phyloP scores from a whole-genome alignment of 73 alveolate species.

The Stentor coeruleus region DNA sequence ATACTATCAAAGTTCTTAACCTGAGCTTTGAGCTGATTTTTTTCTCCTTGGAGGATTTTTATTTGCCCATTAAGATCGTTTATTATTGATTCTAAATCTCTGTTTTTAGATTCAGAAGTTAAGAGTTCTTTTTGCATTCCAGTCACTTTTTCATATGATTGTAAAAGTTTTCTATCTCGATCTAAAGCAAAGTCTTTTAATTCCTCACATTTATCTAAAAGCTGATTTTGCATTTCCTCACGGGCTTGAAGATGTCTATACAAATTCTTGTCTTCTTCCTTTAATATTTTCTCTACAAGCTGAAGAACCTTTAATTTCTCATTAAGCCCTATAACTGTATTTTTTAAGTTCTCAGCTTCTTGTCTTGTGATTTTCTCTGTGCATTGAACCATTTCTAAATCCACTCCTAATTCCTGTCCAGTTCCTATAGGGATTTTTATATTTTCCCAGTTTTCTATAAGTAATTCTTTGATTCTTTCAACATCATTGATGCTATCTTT shows the following conservation, averaged over 20 bases:
- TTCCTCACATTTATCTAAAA: neutral
- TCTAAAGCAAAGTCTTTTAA: neutral
- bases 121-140: neutral
- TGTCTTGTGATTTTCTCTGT: too few relatives aligned
- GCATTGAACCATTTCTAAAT: too few relatives aligned
- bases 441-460: too few relatives aligned
- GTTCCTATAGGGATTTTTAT: too few relatives aligned
- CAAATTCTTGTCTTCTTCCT: neutral
- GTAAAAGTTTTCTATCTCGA: neutral
- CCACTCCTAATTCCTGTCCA: too few relatives aligned
- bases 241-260: neutral
- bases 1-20: neutral
- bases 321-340: too few relatives aligned
- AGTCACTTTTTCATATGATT: neutral
- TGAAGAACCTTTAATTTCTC: neutral
- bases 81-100: neutral
- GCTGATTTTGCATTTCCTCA: neutral
- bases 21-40: neutral
- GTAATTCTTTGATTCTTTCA: too few relatives aligned
- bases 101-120: neutral
- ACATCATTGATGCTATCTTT: too few relatives aligned
- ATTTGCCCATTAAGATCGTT: neutral
- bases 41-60: conserved; percentile 13
- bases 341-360: too few relatives aligned
- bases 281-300: neutral